Evolutionary conservation across 2,329 filamentous ascomycete genomes (phyloP), one percentile per base, ranked within the genome.

Genomic region (Thermochaetoides dissita): DNA sequence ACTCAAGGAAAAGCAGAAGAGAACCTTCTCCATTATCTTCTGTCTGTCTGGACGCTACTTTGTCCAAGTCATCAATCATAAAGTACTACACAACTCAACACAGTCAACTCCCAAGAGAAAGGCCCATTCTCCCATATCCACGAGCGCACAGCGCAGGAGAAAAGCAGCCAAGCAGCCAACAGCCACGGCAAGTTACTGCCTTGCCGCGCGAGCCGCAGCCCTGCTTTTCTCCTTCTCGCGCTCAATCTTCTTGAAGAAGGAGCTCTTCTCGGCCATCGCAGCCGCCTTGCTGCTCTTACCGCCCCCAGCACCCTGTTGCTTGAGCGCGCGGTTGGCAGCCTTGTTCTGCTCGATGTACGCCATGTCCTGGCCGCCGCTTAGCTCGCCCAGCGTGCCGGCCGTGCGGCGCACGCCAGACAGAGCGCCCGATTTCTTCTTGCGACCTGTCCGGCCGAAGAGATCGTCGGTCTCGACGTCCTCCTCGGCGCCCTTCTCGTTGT

Each of bases 331-430:
- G 55, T 84, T 85, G 50, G 72, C 69, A 53, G 71, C 78, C 66
- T 79, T 81, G 61, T 84, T 86, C 62, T 84, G 80, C 60, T 89
- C 84, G 43, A 86, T 77, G 59, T 89, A 96, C n/a, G 89, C 88
- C 91, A 98, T 96, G 57, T 93, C 85, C 57, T 94, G 84, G 0
- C 88, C 91, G 44, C 91, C 91, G 42, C 84, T 86, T 43, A 95
- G 71, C 53, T 93, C 88, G 39, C 80, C 81, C 42, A 98, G 69
- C 9, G 79, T 86, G 24, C 87, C 89, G 1, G 88, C 91, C 29
- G 83, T 93, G 46, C 91, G 74, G 50, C 80, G 76, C 1, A 50
- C 51, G 6, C 47, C 50, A 6, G 9, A 10, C 37, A 35, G 34
- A 3, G 34, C 44, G 7, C 44, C 31, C 4, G 39, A 9, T n/a